Conservation (phyloP, 148 eudicot species). For the Linanthus parryae region DNA sequence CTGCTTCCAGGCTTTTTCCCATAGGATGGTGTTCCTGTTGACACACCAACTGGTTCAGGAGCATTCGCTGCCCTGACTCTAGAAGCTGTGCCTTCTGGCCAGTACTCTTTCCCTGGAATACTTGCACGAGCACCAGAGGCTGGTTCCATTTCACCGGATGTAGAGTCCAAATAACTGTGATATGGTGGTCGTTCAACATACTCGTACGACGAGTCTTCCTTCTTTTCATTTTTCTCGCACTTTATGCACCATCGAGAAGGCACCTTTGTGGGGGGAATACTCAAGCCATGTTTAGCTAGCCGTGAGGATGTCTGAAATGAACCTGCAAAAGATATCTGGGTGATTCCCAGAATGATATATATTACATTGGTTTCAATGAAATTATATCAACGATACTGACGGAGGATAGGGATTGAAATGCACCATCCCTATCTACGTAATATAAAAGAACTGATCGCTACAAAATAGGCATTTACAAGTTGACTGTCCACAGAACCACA, state of each 20-base stretch:
- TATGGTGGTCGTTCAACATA: slow-evolving; percentile 85
- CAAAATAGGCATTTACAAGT: no score
- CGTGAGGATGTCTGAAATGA: slow-evolving; percentile 31
- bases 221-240: slow-evolving; percentile 47
- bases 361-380: no score
- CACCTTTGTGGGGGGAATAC: slow-evolving; percentile 24
- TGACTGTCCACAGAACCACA: no score
- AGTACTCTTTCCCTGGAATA: slow-evolving; percentile 84
- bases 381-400: no score
- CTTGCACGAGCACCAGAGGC: slow-evolving; percentile 99
- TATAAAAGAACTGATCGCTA: no score
- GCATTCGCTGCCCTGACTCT: slow-evolving; percentile 82
- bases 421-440: no score
- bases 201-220: slow-evolving; percentile 44
- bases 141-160: slow-evolving; percentile 86
- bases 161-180: slow-evolving; percentile 81
- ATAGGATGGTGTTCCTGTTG: slow-evolving; percentile 63
- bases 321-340: slow-evolving; percentile 46
- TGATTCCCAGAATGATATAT: slow-evolving; percentile 8
- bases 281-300: slow-evolving; percentile 23
- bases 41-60: slow-evolving; percentile 75
- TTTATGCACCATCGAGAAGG: slow-evolving; percentile 38
- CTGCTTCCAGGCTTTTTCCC: slow-evolving; percentile 94
- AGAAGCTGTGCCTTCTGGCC: slow-evolving; percentile 98
- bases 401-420: no score